A percentile compares a stretch with the other conserved stretches of the same genome.
Conservation (phyloP, 768 basidiomycete species). For the Cubamyces sp. region DNA sequence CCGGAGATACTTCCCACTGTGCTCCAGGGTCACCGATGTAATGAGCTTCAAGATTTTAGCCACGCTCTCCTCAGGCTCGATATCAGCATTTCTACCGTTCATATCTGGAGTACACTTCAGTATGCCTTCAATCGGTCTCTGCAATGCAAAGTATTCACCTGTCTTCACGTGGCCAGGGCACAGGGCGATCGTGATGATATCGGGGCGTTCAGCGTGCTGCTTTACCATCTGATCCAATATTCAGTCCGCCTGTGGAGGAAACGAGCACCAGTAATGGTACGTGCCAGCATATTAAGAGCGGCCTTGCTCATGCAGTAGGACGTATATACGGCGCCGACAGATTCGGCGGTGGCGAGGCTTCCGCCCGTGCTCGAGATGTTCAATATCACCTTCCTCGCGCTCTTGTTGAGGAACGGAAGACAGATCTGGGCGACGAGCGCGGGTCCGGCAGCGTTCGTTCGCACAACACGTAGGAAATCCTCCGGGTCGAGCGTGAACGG, state of each 20-base stretch:
- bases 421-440: slow-evolving; percentile 37
- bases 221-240: slow-evolving; percentile 8
- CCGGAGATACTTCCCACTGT: slow-evolving; percentile 21
- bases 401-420: slow-evolving; percentile 37
- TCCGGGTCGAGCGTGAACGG: slow-evolving; percentile 35
- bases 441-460: slow-evolving; percentile 41
- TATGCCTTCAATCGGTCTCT: too few species aligned
- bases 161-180: slow-evolving; percentile 22
- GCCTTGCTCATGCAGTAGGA: slow-evolving; percentile 43
- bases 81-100: slow-evolving; percentile 15
- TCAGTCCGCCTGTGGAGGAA: too few species aligned
- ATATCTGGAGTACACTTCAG: slow-evolving; percentile 10
- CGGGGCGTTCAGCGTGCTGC: slow-evolving; percentile 19
- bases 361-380: slow-evolving; percentile 39
- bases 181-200: slow-evolving; percentile 14
- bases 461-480: slow-evolving; percentile 31
- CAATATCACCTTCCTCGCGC: slow-evolving; percentile 37
- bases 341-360: slow-evolving; percentile 37
- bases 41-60: slow-evolving; percentile 14
- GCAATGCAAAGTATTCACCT: slow-evolving; percentile 23
- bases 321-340: slow-evolving; percentile 26
- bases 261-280: slow-evolving; percentile 5
- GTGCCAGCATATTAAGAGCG: slow-evolving; percentile 45
- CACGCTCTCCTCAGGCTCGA: slow-evolving; percentile 18
- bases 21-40: neutral